A percentile compares a stretch with the other conserved stretches of the same genome.
phyloP scores from a whole-genome alignment of 129 eudicot genomes.

The Cynara cardunculus region DNA sequence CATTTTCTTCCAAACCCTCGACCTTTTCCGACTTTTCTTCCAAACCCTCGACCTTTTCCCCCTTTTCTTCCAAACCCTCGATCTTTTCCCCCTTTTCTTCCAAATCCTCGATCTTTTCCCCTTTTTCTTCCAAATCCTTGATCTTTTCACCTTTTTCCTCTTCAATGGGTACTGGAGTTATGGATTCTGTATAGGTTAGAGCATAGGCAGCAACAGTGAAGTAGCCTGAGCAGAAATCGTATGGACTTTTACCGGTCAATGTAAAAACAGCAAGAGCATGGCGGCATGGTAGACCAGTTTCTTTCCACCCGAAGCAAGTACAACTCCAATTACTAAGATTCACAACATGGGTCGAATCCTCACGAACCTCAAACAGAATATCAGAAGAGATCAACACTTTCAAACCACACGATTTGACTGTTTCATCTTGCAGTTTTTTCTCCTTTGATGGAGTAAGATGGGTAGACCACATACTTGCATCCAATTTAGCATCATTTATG shows the following conservation, averaged over 20 bases:
- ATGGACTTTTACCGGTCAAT: constrained; percentile 41
- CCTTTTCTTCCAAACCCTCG: neutral
- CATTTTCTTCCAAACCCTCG: neutral
- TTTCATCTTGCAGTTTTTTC: constrained; percentile 49
- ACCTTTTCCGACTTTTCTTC: neutral
- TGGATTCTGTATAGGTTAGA: constrained; percentile 45
- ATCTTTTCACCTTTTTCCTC: constrained; percentile 21
- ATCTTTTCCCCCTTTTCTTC: neutral
- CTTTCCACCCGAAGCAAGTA: constrained; percentile 77
- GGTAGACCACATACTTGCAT: constrained; percentile 53
- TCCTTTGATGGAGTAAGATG: constrained; percentile 64
- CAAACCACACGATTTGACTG: constrained; percentile 40
- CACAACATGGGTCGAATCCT: constrained; percentile 71
- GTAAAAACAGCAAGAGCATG: constrained; percentile 74
- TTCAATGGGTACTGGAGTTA: constrained; percentile 40
- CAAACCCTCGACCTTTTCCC: neutral
- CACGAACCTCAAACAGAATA: constrained; percentile 73
- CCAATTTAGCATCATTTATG: constrained; percentile 38
- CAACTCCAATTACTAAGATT: constrained; percentile 59
- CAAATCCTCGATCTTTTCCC: neutral
- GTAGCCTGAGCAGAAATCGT: constrained; percentile 56
- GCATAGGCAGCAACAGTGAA: constrained; percentile 64
- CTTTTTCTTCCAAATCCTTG: constrained; percentile 22
- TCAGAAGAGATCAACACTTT: constrained; percentile 71
- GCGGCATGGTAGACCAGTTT: constrained; percentile 61